Conservation (phyloP, 371 early-diverging fungal species). For the Fennellomyces sp. region DNA sequence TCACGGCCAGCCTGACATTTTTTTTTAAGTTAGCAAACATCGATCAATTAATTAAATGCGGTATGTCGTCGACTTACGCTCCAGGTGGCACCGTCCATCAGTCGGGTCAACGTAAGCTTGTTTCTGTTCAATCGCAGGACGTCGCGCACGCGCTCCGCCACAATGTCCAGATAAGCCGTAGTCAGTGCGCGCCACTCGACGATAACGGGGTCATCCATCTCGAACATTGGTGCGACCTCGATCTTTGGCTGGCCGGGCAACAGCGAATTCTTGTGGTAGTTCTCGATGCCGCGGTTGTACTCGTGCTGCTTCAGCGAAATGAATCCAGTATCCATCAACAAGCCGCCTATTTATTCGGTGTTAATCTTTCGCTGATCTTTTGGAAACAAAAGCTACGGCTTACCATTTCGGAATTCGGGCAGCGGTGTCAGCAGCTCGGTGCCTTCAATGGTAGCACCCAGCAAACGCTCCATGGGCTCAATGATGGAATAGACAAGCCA, state of each 20-base stretch:
- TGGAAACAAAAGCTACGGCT: conserved; percentile 2
- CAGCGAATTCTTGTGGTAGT: conserved; percentile 44
- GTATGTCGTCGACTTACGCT: no score
- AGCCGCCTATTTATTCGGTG: conserved; percentile 37
- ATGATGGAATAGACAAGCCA: conserved; percentile 95
- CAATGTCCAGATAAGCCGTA: conserved; percentile 78
- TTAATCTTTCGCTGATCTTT: no score
- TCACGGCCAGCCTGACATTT: conserved; percentile 81
- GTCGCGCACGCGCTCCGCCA: conserved; percentile 70
- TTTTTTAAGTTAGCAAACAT: conserved; percentile 12
- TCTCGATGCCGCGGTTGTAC: conserved; percentile 43
- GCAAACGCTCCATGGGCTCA: conserved; percentile 75
- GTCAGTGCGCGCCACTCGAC: conserved; percentile 95
- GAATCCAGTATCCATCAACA: conserved; percentile 47
- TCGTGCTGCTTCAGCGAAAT: conserved; percentile 37
- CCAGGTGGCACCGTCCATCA: conserved; percentile 92
- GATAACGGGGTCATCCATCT: conserved; percentile 80
- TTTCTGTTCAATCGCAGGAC: conserved; percentile 57
- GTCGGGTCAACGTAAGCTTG: conserved; percentile 74
- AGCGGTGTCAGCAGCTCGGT: conserved; percentile 83
- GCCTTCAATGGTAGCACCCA: conserved; percentile 66
- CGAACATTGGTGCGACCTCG: conserved; percentile 70
- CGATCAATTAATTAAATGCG: no score
- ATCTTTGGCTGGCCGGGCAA: conserved; percentile 46
- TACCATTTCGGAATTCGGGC: conserved; percentile 91